A percentile compares a stretch with the other conserved stretches of the same genome.
phyloP scores from a whole-genome alignment of 352 stramenopile genomes.

The Globisporangium solare region DNA sequence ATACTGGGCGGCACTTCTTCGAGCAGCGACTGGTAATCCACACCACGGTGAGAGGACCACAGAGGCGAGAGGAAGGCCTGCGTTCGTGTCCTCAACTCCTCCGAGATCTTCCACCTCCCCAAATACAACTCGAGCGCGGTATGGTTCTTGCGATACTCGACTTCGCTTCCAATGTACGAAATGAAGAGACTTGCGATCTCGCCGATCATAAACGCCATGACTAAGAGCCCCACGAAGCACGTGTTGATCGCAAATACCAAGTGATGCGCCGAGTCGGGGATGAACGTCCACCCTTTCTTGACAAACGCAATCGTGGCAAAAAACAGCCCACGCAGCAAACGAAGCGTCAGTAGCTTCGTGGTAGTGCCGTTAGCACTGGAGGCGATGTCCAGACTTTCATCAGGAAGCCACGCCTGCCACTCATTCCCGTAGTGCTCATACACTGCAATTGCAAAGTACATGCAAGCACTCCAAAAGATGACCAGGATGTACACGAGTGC shows the following conservation, averaged over 20 bases:
- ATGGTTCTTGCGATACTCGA: conserved; percentile 68
- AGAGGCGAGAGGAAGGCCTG: conserved; percentile 56
- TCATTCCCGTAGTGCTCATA: conserved; percentile 37
- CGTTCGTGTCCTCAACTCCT: conserved; percentile 32
- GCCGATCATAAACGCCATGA: conserved; percentile 71
- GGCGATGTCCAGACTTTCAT: conserved; percentile 20
- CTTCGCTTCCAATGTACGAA: conserved; percentile 67
- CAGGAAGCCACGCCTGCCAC: conserved; percentile 50
- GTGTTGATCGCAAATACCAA: conserved; percentile 45
- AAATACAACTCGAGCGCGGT: conserved; percentile 63
- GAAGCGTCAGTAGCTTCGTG: conserved; percentile 16
- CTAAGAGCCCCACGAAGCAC: conserved; percentile 47
- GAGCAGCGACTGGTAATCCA: conserved; percentile 55
- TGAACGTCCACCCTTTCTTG: conserved; percentile 59
- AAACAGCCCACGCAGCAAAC: conserved; percentile 47
- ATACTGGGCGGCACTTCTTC: conserved; percentile 45
- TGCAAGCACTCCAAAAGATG: conserved; percentile 60
- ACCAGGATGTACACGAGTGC: conserved; percentile 46
- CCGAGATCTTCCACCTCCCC: conserved; percentile 39
- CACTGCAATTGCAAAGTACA: conserved; percentile 48
- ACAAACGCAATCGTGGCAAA: conserved; percentile 59
- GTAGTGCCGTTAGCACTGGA: conserved; percentile 9
- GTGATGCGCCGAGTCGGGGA: conserved; percentile 35
- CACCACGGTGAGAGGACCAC: conserved; percentile 56
- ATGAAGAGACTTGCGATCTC: conserved; percentile 69